phyloP scores from a whole-genome alignment of 768 basidiomycete genomes.

The Rhizopogon salebrosus region DNA sequence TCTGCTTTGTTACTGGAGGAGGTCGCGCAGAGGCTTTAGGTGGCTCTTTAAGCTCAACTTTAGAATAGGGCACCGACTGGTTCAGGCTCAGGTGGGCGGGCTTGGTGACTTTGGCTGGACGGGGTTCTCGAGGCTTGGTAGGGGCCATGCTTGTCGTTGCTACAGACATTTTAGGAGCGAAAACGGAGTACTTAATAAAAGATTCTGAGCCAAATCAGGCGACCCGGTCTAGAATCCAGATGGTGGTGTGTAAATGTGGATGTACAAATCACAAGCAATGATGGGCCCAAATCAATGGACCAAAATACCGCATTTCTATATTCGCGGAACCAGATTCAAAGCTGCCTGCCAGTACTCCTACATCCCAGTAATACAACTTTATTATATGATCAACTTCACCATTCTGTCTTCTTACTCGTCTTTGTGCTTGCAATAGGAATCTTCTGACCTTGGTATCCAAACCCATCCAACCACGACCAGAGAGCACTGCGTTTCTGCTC shows the following conservation, averaged over 20 bases:
- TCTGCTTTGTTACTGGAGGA: constrained; percentile 16
- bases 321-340: constrained; percentile 1
- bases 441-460: constrained; percentile 79
- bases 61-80: constrained; percentile 6
- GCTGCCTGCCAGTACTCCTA: background rate
- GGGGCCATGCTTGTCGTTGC: constrained; percentile 9
- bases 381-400: constrained; percentile 38
- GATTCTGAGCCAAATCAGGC: background rate
- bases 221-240: no score
- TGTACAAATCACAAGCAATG: no score
- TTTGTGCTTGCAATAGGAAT: constrained; percentile 50
- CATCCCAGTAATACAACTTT: background rate
- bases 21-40: constrained; percentile 12
- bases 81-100: background rate
- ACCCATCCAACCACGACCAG: constrained; percentile 98
- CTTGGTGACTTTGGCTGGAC: constrained; percentile 10
- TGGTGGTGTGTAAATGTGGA: no score
- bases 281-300: no score
- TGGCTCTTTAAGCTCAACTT: constrained; percentile 12
- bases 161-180: constrained; percentile 4
- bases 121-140: constrained; percentile 9
- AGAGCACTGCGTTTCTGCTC: constrained; percentile 69
- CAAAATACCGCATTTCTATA: no score
- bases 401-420: constrained; percentile 56
- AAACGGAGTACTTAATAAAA: background rate